Percentiles rank a stretch among this genome's conserved stretches.
Conservation (phyloP, 2,329 filamentous ascomycete genomes). For the Arachnomyces sp. region DNA sequence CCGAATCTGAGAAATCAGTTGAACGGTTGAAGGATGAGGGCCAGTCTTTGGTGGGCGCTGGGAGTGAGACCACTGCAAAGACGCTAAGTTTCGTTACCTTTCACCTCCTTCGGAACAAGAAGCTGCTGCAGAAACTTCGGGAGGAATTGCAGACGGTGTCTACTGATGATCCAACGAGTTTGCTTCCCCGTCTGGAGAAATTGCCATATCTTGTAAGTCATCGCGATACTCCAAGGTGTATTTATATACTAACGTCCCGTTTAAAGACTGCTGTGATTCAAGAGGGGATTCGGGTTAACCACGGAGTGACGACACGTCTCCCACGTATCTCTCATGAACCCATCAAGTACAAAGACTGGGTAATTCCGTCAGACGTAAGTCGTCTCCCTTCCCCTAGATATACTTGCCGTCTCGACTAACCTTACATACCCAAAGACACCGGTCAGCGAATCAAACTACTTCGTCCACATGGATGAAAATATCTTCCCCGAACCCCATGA, state of each 20-base stretch:
- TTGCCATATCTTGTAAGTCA: constrained; percentile 31
- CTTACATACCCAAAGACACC: constrained; percentile 10
- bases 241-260: background rate
- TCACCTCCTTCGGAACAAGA: constrained; percentile 19
- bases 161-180: constrained; percentile 16
- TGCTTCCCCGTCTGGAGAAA: constrained; percentile 27
- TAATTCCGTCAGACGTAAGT: constrained; percentile 10
- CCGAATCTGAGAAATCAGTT: constrained; percentile 21
- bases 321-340: constrained; percentile 18
- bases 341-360: constrained; percentile 12
- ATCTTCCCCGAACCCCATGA: constrained; percentile 15
- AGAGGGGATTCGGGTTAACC: constrained; percentile 26
- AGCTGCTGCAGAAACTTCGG: constrained; percentile 15
- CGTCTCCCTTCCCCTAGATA: no score
- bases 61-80: constrained; percentile 24
- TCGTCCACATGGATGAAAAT: constrained; percentile 15
- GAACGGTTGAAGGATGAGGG: constrained; percentile 24
- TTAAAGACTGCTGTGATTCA: constrained; percentile 23
- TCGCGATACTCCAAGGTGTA: constrained; percentile 3
- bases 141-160: constrained; percentile 23
- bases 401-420: background rate
- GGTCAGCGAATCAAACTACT: constrained; percentile 16
- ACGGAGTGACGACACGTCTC: constrained; percentile 23
- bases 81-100: constrained; percentile 23
- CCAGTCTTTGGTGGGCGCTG: constrained; percentile 24